These are phyloP conservation scores for Thuidium tamariscinum DNA, from an alignment of 225 moss, liverwort and hornwort species.

Conservation along the genomic window DNA sequence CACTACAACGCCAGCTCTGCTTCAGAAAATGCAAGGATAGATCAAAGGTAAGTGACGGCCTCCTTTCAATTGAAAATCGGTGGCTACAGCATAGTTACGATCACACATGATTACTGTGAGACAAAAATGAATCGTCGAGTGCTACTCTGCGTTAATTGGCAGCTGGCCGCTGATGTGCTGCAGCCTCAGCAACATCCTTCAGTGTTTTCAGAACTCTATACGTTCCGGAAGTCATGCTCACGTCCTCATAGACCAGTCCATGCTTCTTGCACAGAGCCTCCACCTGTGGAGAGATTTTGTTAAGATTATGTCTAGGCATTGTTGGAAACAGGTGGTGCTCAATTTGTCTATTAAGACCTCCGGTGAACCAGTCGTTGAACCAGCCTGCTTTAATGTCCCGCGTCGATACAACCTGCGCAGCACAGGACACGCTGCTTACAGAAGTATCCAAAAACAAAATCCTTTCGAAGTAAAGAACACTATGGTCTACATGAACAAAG, in stretches of 20 bases:
- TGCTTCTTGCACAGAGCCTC: slow-evolving; percentile 80
- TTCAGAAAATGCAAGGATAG: background rate
- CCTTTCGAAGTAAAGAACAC: background rate
- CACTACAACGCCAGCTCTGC: background rate
- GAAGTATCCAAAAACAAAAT: background rate
- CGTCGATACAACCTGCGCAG: slow-evolving; percentile 52
- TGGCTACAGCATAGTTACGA: slow-evolving; percentile 6
- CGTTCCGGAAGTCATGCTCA: slow-evolving; percentile 55
- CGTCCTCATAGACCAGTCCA: slow-evolving; percentile 70
- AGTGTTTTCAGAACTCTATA: slow-evolving; percentile 54
- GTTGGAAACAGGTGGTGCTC: slow-evolving; percentile 94
- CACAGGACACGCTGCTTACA: background rate
- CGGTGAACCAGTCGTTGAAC: slow-evolving; percentile 99
- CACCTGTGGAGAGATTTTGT: slow-evolving; percentile 66
- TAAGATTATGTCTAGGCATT: slow-evolving; percentile 80
- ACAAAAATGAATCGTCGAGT: slow-evolving; percentile 14
- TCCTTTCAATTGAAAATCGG: slow-evolving; percentile 27
- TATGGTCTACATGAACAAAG: background rate
- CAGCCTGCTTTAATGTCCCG: slow-evolving; percentile 63
- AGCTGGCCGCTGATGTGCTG: slow-evolving; percentile 7
- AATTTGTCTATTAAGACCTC: slow-evolving; percentile 93
- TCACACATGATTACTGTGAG: background rate
- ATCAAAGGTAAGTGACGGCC: slow-evolving; percentile 3
- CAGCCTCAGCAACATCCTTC: slow-evolving; percentile 76
- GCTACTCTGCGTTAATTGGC: slow-evolving; percentile 3